Evolutionary conservation across 78 protist genomes (phyloP), one percentile per base, ranked within the genome.

Genomic region (Dictyostelium capitatum): DNA sequence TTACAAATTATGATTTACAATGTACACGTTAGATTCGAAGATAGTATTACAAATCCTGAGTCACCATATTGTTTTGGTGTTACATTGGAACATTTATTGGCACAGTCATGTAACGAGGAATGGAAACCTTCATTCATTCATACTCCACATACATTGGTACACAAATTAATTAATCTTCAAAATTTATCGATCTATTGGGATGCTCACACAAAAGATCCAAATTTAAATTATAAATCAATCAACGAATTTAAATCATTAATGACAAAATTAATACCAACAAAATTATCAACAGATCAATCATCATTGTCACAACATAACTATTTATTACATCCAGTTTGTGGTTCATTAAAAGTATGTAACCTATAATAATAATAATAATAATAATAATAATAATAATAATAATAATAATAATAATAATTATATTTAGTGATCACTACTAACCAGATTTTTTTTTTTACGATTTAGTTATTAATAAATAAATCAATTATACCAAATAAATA

Each of bases 21-120:
- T 65, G 91, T 92, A 51, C 96, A 92, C 62, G 62, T 92, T 10
- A 67, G 96, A 59, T 92, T 84, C 41, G 96, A 92, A 51, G 96
- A 92, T 28, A 72, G 50, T 15, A 46, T 62, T 15, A 83, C 85
- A 30, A 92, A 78, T 17, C 96, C 95, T 6, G 7, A 28, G 4
- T 30, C 79, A 73, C 89, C 95, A 10, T 80, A 67, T 47, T 78
- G 95, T 82, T 91, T 91, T 56, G 95, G 95, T 57, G n/a, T 91
- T 2, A 91, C 95, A 20, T 74, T 91, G 80, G 95, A 91, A 28
- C 82, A 82, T 59, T 57, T 91, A 46, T 79, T 77, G 62, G 95
- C 90, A 15, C 79, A 82, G 19, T 91, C 95, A 10, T 78, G 84
- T 23, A 83, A 91, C 19, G 95, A 91, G 47, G 82, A 79, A 10